Conservation (phyloP, 495 filamentous ascomycete species). For the Podospora tetraspora region DNA sequence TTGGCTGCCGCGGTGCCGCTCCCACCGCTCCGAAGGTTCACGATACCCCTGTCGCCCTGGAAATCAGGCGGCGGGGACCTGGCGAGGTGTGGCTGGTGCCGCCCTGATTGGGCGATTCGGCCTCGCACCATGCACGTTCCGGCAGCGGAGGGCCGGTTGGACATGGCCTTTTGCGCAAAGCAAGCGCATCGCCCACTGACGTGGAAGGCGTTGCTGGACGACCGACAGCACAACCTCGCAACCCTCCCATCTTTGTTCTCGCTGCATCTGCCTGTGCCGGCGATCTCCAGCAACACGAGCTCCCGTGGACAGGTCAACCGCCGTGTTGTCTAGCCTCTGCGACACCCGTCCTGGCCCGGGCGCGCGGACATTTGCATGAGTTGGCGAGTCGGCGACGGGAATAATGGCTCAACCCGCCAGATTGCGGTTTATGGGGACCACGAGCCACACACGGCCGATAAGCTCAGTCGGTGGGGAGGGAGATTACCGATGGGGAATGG, state of each 20-base stretch:
- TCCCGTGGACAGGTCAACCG: neutral
- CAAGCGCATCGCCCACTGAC: conserved; percentile 7
- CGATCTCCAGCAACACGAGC: conserved; percentile 4
- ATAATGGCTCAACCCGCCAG: conserved; percentile 1
- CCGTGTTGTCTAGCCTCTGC: neutral
- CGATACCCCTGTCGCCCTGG: conserved; percentile 9
- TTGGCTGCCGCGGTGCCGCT: conserved; percentile 6
- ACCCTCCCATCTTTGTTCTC: neutral
- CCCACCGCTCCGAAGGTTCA: neutral
- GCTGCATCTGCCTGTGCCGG: neutral
- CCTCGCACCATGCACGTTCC: neutral
- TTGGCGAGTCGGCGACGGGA: neutral
- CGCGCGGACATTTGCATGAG: neutral
- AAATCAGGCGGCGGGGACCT: conserved; percentile 25
- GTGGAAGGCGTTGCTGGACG: conserved; percentile 1
- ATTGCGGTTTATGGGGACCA: conserved; percentile 2
- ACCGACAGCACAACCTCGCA: neutral
- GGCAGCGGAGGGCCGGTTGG: neutral
- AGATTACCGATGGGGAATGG: conserved; percentile 16
- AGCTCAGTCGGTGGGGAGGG: conserved; percentile 1
- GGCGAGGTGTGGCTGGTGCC: conserved; percentile 24
- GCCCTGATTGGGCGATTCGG: conserved; percentile 17
- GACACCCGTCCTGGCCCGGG: neutral
- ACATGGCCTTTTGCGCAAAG: neutral
- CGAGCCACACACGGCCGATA: conserved; percentile 9